These are phyloP conservation scores for Rhododendron griersonianum DNA, from an alignment of 148 eudicot species.

Conservation along the genomic window DNA sequence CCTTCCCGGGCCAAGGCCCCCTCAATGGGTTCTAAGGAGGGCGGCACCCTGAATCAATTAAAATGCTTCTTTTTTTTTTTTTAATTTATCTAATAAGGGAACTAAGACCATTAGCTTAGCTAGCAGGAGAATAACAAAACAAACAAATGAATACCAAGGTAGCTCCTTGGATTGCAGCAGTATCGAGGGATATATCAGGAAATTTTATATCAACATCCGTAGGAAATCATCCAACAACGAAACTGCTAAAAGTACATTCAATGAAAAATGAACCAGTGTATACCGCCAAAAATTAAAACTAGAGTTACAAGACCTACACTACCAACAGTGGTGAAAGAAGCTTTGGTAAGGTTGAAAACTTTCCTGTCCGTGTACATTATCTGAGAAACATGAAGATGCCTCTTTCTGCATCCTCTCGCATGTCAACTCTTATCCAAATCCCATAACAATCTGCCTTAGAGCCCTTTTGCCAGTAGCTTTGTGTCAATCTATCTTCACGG, in stretches of 20 bases:
- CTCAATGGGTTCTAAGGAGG: no score
- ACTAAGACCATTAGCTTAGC: no score
- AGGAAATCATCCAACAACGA: background rate
- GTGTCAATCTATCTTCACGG: constrained; percentile 36
- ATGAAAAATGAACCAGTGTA: background rate
- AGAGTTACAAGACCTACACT: constrained; percentile 1
- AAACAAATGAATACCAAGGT: background rate
- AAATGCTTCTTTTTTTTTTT: background rate
- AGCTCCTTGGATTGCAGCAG: background rate
- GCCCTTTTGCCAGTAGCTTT: background rate
- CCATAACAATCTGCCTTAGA: background rate
- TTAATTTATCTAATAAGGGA: no score
- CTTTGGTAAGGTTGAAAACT: background rate
- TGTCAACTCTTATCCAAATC: background rate
- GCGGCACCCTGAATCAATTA: background rate
- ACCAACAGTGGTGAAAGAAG: background rate
- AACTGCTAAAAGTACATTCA: background rate
- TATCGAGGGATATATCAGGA: background rate
- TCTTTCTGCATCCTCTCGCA: background rate
- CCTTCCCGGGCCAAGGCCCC: no score
- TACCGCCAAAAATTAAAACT: background rate
- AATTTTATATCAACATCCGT: background rate
- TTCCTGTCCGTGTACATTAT: background rate
- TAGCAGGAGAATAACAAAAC: no score
- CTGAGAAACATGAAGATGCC: background rate